Conservation (phyloP, 1,284 basidiomycete genomes). For the Coniferiporia weirii region DNA sequence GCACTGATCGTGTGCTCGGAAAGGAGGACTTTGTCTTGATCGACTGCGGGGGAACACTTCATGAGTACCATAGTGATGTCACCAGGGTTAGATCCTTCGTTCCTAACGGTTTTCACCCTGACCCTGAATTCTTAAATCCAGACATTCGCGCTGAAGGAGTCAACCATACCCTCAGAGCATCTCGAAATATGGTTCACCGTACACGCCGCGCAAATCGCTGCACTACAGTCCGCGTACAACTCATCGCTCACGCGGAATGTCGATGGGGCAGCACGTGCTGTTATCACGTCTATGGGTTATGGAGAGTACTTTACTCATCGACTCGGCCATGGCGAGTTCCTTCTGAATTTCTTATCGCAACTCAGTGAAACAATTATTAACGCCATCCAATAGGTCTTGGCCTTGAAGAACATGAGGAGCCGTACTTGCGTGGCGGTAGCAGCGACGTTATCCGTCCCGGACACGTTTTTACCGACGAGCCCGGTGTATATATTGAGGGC, state of each 20-base stretch:
- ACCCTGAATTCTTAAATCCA: conserved; percentile 24
- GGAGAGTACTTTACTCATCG: conserved; percentile 74
- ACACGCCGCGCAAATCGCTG: conserved; percentile 56
- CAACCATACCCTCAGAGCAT: conserved; percentile 52
- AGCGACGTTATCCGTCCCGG: conserved; percentile 52
- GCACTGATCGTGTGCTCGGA: conserved; percentile 57
- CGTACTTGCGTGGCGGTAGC: conserved; percentile 72
- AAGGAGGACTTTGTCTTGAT: conserved; percentile 69
- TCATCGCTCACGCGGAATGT: conserved; percentile 51
- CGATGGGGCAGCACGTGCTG: conserved; percentile 60
- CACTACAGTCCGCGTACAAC: conserved; percentile 43
- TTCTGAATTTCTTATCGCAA: conserved; percentile 1
- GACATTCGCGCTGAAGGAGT: conserved; percentile 65
- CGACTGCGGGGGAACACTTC: conserved; percentile 66
- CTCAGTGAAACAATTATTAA: background rate
- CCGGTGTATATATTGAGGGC: conserved; percentile 76
- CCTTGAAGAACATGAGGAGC: conserved; percentile 75
- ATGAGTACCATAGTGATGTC: conserved; percentile 74
- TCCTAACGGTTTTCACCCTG: background rate
- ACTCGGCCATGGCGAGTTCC: conserved; percentile 61
- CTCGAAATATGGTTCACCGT: conserved; percentile 64
- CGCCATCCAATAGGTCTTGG: conserved; percentile 59
- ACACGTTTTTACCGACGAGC: conserved; percentile 80
- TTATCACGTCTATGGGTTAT: conserved; percentile 44
- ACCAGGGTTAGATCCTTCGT: conserved; percentile 52